These are phyloP conservation scores for Aspergillus proliferans DNA, from an alignment of 2,329 filamentous ascomycete species.

Conservation along the genomic window DNA sequence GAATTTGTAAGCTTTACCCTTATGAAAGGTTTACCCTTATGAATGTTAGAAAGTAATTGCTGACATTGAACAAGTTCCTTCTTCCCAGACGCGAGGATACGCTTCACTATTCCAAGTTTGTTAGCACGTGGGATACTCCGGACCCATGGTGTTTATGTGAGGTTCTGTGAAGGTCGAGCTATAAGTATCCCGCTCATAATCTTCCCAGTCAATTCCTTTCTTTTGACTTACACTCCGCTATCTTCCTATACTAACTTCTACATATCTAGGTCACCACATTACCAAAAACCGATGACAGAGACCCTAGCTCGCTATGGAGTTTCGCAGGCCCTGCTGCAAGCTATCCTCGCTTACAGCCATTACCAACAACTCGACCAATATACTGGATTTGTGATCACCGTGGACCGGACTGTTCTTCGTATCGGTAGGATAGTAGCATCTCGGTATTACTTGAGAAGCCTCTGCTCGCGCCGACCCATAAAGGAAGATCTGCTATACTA, in stretches of 20 bases:
- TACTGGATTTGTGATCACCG: neutral
- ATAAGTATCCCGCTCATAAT: neutral
- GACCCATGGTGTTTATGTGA: neutral
- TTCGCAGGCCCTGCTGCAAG: neutral
- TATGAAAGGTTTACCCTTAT: neutral
- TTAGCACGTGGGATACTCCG: neutral
- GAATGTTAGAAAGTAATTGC: neutral
- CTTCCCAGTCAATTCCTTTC: neutral
- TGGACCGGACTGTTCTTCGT: neutral
- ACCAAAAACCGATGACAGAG: neutral
- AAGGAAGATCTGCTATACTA: neutral
- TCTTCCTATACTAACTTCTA: neutral
- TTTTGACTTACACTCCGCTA: neutral
- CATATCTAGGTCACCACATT: neutral
- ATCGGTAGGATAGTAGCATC: neutral
- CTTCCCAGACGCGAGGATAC: neutral
- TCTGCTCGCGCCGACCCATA: neutral
- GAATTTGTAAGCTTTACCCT: neutral
- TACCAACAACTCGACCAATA: neutral
- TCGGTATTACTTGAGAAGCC: neutral
- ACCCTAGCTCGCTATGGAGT: neutral
- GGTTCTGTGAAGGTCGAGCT: neutral
- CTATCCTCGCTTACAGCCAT: neutral
- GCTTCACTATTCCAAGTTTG: neutral
- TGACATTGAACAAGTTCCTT: neutral